Percentiles rank a stretch among this genome's conserved stretches.
Evolutionary conservation across 2,329 filamentous ascomycete species (phyloP).

Genomic region (Chrysoporthe deuterocubensis): DNA sequence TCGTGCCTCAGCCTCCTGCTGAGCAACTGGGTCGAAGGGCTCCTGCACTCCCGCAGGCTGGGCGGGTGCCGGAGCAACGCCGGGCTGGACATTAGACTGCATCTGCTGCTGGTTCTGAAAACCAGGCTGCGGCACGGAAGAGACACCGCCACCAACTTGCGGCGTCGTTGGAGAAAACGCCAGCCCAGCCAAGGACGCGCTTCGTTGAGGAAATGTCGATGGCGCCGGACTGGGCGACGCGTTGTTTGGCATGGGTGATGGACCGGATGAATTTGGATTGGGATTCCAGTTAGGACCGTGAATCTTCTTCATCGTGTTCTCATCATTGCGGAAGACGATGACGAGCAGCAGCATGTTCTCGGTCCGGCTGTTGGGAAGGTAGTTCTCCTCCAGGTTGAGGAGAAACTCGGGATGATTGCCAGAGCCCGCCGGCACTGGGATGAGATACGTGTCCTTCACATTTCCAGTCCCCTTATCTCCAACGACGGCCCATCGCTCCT

Average conservation of each 20-base stretch:
- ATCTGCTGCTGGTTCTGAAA: slow-evolving; percentile 18
- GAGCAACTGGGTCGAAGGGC: slow-evolving; percentile 33
- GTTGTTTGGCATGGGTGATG: slow-evolving; percentile 25
- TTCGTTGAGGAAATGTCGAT: slow-evolving; percentile 43
- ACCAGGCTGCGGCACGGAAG: slow-evolving; percentile 39
- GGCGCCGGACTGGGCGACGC: slow-evolving; percentile 43
- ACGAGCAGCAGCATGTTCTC: slow-evolving; percentile 82
- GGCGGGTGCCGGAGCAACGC: slow-evolving; percentile 14
- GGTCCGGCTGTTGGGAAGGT: slow-evolving; percentile 70
- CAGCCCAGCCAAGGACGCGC: slow-evolving; percentile 54
- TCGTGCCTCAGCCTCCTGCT: slow-evolving; percentile 49
- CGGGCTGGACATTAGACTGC: slow-evolving; percentile 20
- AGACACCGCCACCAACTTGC: slow-evolving; percentile 37
- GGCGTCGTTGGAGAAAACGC: slow-evolving; percentile 59
- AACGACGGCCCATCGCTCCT: slow-evolving; percentile 86
- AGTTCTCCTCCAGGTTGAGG: slow-evolving; percentile 83
- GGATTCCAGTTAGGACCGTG: slow-evolving; percentile 37
- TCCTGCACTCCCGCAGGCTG: slow-evolving; percentile 33
- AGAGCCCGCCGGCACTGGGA: slow-evolving; percentile 78
- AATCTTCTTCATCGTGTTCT: slow-evolving; percentile 42
- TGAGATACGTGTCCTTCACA: slow-evolving; percentile 88
- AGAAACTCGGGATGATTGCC: slow-evolving; percentile 81
- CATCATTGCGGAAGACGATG: slow-evolving; percentile 77
- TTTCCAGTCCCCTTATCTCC: slow-evolving; percentile 74
- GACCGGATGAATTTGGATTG: slow-evolving; percentile 33